Conservation (phyloP, 2,329 filamentous ascomycete genomes). For the Colletotrichum gloeosporioides region DNA sequence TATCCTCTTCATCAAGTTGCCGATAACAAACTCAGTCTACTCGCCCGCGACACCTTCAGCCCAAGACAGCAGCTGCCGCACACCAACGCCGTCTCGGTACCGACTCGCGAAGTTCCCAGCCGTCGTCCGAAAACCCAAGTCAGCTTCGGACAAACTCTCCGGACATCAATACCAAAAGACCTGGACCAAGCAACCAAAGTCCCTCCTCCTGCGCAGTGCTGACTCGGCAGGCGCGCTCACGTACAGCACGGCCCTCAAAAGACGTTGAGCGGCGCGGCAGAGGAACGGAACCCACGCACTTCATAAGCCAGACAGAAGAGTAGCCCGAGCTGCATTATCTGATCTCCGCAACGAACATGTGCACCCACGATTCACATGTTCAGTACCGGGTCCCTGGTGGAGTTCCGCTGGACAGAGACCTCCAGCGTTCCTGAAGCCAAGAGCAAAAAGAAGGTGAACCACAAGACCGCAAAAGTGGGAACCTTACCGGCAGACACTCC, state of each 20-base stretch:
- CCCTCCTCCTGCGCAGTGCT: background rate
- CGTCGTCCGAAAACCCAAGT: background rate
- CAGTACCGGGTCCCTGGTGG: background rate
- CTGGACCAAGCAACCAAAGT: background rate
- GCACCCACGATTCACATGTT: background rate
- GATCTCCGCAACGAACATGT: background rate
- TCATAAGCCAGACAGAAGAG: background rate
- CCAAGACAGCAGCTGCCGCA: background rate
- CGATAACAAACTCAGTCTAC: background rate
- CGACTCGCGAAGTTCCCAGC: background rate
- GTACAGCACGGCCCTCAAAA: background rate
- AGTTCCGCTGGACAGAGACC: background rate
- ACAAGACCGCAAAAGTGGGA: background rate
- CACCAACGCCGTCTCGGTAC: background rate
- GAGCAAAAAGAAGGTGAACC: background rate
- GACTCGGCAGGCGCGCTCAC: background rate
- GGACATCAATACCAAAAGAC: background rate
- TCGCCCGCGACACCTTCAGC: background rate
- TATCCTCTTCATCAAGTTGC: background rate
- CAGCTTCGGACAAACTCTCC: background rate
- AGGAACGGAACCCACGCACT: background rate
- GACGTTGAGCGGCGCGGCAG: background rate
- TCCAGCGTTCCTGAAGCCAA: background rate
- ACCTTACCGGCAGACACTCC: background rate
- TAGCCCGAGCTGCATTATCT: background rate